Evolutionary conservation across 1,284 basidiomycete genomes (phyloP), one percentile per base, ranked within the genome.

Genomic region (Apiotrichum brassicae): DNA sequence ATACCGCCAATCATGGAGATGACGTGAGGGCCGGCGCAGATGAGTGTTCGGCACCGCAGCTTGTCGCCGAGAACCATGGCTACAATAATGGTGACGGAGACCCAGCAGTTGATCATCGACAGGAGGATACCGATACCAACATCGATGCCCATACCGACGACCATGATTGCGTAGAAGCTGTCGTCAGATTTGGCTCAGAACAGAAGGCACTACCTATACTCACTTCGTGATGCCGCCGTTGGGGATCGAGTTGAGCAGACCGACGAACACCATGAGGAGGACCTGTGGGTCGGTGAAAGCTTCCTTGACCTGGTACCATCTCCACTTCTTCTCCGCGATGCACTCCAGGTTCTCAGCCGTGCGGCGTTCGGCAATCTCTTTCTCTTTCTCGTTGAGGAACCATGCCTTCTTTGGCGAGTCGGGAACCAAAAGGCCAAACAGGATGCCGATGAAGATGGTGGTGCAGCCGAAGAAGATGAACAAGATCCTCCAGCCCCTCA

Each of bases 311-410:
- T 69, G 66, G 14, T 62, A 53, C 23, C 45, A 46, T 23, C 58
- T 53, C 39, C 48, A 66, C 3, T 49, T 25, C 30, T 55, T 60
- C 8, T 56, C 43, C 33, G 58, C 58, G 43, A 61, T 52, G 41
- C 57, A 62, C 51, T 68, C 65, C 38, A 58, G 53, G 51, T 66
- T 70, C 28, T 46, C 43, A 12, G 37, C 50, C 3, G 43, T 46
- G 30, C 67, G 60, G 11, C 26, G 40, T 16, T n/a, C 28, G 24
- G 66, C 63, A 24, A 65, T 48, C 19, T 48, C 38, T 40, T 63
- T 64, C n/a, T 65, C 59, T 8, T 54, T 44, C 6, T 45, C 30
- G 24, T 16, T 54, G 3, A 63, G 58, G 60, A 64, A 69, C 22
- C 61, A 53, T 6, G 63, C 65, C 35, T 50, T 19, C 4, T 51